Conservation (phyloP, 2,329 filamentous ascomycete genomes). For the Bipolaris bicolor region DNA sequence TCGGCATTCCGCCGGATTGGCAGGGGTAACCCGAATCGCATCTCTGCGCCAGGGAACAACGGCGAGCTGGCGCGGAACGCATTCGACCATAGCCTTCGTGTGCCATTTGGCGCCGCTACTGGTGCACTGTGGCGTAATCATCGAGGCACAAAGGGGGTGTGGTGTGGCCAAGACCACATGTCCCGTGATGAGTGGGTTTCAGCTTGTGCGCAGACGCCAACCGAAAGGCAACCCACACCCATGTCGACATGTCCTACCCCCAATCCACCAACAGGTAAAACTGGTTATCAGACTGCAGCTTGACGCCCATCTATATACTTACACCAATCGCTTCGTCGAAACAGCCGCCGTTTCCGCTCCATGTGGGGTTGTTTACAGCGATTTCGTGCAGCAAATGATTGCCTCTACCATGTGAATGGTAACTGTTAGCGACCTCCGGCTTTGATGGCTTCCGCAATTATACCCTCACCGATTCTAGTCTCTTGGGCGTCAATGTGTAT, state of each 20-base stretch:
- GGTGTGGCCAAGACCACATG: neutral
- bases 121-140: conserved; percentile 12
- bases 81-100: conserved; percentile 19
- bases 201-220: conserved; percentile 29
- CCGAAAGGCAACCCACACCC: conserved; percentile 17
- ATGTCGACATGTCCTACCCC: neutral
- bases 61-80: conserved; percentile 23
- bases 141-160: conserved; percentile 4
- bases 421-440: conserved; percentile 13
- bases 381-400: conserved; percentile 2
- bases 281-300: conserved; percentile 2
- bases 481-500: neutral
- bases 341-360: conserved; percentile 13
- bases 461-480: neutral
- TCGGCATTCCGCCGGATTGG: conserved; percentile 9
- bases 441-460: conserved; percentile 14
- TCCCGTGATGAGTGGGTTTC: conserved; percentile 17
- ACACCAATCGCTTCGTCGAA: neutral
- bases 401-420: neutral
- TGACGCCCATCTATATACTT: neutral
- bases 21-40: conserved; percentile 30
- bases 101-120: conserved; percentile 8
- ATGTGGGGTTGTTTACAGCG: conserved; percentile 16
- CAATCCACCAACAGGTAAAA: conserved; percentile 13
- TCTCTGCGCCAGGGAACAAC: conserved; percentile 22